Evolutionary conservation across 2,329 filamentous ascomycete genomes (phyloP).

Genomic region (Sporothrix schenckii): DNA sequence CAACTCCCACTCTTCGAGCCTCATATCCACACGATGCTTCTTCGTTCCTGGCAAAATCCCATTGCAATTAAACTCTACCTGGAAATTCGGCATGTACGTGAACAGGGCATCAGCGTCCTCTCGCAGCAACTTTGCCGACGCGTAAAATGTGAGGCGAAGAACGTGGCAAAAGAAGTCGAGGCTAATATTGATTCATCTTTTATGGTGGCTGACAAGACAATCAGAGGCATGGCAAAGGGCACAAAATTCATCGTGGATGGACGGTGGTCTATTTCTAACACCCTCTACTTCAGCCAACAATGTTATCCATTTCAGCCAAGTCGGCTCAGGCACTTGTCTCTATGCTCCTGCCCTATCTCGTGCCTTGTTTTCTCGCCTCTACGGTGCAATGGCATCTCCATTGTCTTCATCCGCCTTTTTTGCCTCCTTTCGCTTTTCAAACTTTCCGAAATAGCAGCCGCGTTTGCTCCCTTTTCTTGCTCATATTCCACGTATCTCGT

Average conservation of each 20-base stretch:
- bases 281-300: conserved; percentile 1
- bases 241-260: conserved; percentile 1
- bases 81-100: background rate
- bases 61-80: background rate
- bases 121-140: background rate
- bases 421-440: conserved; percentile 26
- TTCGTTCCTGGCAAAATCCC: background rate
- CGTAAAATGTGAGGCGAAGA: conserved; percentile 2
- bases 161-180: background rate
- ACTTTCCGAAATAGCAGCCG: conserved; percentile 29
- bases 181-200: background rate
- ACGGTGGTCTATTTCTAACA: conserved; percentile 23
- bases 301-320: conserved; percentile 10
- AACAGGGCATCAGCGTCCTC: background rate
- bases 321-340: background rate
- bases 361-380: background rate
- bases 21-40: background rate
- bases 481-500: background rate
- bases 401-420: conserved; percentile 1
- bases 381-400: background rate
- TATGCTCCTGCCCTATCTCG: background rate
- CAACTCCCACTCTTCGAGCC: background rate
- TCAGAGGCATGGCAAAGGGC: no score
- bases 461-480: conserved; percentile 13
- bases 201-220: background rate